These are phyloP conservation scores for Penicillium sp. DNA, from an alignment of 2,329 filamentous ascomycete species.

Conservation along the genomic window DNA sequence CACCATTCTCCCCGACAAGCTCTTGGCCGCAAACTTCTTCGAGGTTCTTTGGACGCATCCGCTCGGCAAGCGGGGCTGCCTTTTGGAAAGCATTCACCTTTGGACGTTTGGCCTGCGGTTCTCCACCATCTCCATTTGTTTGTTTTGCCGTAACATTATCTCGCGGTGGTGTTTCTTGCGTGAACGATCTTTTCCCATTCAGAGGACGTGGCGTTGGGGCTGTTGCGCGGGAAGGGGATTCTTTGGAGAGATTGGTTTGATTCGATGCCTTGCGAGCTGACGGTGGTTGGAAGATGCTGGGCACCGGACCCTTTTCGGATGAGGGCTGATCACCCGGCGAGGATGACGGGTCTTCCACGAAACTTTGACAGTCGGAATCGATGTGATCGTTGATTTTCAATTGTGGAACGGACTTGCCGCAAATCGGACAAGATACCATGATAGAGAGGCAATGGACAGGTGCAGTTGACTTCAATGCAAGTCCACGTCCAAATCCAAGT, in stretches of 20 bases:
- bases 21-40: slow-evolving; percentile 92
- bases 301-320: slow-evolving; percentile 47
- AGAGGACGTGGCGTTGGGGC: slow-evolving; percentile 32
- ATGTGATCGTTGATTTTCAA: slow-evolving; percentile 84
- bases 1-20: slow-evolving; percentile 80
- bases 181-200: slow-evolving; percentile 39
- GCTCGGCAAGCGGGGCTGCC: slow-evolving; percentile 84
- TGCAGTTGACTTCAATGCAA: not conserved
- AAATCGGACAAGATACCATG: slow-evolving; percentile 80
- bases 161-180: slow-evolving; percentile 27
- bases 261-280: slow-evolving; percentile 48
- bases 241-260: slow-evolving; percentile 28
- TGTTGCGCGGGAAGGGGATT: slow-evolving; percentile 27
- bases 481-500: too few species aligned
- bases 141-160: slow-evolving; percentile 28
- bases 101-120: slow-evolving; percentile 63
- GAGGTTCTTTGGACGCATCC: slow-evolving; percentile 83
- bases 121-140: slow-evolving; percentile 34
- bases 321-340: slow-evolving; percentile 48
- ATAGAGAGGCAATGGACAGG: slow-evolving; percentile 1
- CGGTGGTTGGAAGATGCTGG: slow-evolving; percentile 61
- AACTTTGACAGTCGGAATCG: slow-evolving; percentile 76
- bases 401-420: slow-evolving; percentile 60
- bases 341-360: slow-evolving; percentile 58
- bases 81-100: slow-evolving; percentile 68